phyloP scores from a whole-genome alignment of 169 alveolate species.

The Eimeria brunetti region DNA sequence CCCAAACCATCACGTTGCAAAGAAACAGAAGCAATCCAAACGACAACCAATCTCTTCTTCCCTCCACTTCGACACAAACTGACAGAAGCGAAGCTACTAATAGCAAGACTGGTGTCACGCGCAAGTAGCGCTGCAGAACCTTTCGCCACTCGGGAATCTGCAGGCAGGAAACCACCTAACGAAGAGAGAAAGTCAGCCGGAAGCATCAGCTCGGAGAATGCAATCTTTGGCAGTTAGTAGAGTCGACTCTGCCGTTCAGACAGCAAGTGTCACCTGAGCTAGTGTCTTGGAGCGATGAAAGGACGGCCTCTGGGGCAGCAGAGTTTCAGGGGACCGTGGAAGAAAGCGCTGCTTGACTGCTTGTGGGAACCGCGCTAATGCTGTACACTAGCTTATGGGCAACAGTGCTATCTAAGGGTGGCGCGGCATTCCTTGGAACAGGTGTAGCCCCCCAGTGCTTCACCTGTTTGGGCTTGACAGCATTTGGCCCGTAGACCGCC shows the following conservation, averaged over 20 bases:
- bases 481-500: constrained; percentile 80
- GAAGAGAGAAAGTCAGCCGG: neutral
- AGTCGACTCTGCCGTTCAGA: neutral
- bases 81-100: constrained; percentile 71
- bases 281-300: neutral
- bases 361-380: neutral
- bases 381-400: neutral
- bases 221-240: neutral
- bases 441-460: neutral
- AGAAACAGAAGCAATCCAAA: constrained; percentile 93
- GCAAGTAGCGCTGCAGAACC: constrained; percentile 67
- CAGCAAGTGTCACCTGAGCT: neutral
- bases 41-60: constrained; percentile 88
- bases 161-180: constrained; percentile 35
- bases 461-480: constrained; percentile 79
- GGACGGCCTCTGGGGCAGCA: neutral
- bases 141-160: constrained; percentile 81
- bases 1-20: constrained; percentile 92
- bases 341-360: neutral
- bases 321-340: neutral
- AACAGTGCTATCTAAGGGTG: neutral
- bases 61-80: constrained; percentile 63
- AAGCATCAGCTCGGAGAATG: neutral
- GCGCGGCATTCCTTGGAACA: neutral
- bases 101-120: constrained; percentile 78